Base-by-base conservation (phyloP, 208 protist genomes). In the Leptomonas pyrrhocoris region DNA sequence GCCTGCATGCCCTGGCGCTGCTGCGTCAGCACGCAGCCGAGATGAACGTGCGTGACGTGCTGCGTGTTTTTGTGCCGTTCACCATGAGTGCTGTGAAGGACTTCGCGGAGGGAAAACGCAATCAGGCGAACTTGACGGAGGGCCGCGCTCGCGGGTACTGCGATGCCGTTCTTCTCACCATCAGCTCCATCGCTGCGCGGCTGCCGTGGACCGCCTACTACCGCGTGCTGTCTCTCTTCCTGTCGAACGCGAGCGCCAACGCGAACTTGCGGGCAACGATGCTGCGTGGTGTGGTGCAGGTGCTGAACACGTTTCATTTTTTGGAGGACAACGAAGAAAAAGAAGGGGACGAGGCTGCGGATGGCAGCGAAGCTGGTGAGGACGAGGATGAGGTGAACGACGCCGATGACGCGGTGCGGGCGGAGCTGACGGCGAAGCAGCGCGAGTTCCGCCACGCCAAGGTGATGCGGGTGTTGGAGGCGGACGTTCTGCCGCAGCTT, bases 151-250 rank as follows among this genome's bases (percentile, higher is more conserved):
- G 86, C 53, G 92, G 92, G 19, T 95, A 97, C 73, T 90, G 80
- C 54, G 89, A 93, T 42, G 85, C 88, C 27, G 79, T 94, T 15
- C 79, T 97, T 45, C 69, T 74, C 48, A 97, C 92, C 19, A 65
- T 97, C 45, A 83, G 86, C 63, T 30, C 81, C 31, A 73, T 97
- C 54, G 77, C 86, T 6, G 79, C 69, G 27, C 60, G 81, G 4
- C 75, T 97, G 71, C 89, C 93, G 60, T 97, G 93, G 93, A 85
- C 85, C 60, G 89, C 84, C 30, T 97, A 97, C 76, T 85, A 96
- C 80, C 88, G 78, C 59, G 78, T 96, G 27, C 77, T 97, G 5
- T 88, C 82, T 53, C 65, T 94, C n/a, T 79, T 97, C 23, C 62
- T 97, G 34, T 71, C 76, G 15, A 92, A 94, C 72, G 93, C 90